Evolutionary conservation across 306 rosid species (phyloP), one percentile per base, ranked within the genome.

Genomic region (cucumber (Cucumis sativus)): DNA sequence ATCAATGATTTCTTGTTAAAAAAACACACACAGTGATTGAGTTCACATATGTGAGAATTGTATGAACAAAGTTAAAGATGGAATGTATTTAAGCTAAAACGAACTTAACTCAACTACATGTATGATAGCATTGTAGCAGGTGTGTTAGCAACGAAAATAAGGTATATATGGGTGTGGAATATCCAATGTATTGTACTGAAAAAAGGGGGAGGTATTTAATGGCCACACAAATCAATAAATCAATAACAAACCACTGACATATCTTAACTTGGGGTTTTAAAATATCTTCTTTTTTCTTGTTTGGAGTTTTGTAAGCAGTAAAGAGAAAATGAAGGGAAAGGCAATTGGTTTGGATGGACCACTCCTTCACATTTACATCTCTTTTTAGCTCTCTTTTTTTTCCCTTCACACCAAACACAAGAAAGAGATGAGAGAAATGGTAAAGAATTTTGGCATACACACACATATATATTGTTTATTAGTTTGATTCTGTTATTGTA

Each of bases 221-320:
- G 73, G 11, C 49, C 71, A 65, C 49, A 65, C 6, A 63, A 40
- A 45, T 66, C 10, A n/a, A 40, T 66, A 18, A 66, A 66, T n/a
- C 17, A 40, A 39, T 66, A 66, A 66, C 73, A 66, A 66, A 40
- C 73, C 73, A 66, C 73, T 64, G 71, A 64, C 71, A 64, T 64
- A 37, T 35, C 8, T 33, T 15, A 62, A 62, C 43, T 62, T 8
- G 41, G n/a, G n/a, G 5, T 28, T 30, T 25, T 25, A 23, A 20
- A 58, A 10, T 59, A 11, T 60, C 10, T 30, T 15, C 3, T 3
- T 15, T 8, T 23, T 58, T 58, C 23, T 7, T 55, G 21, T 55
- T 18, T 55, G 15, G 28, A 58, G 64, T 58, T 21, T 9, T 10
- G 35, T 58, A 20, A 10, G 28, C 64, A 21, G 23, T 57, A 9